Base-by-base conservation (phyloP, 257 asterid genomes). In the Capsicum baccatum region DNA sequence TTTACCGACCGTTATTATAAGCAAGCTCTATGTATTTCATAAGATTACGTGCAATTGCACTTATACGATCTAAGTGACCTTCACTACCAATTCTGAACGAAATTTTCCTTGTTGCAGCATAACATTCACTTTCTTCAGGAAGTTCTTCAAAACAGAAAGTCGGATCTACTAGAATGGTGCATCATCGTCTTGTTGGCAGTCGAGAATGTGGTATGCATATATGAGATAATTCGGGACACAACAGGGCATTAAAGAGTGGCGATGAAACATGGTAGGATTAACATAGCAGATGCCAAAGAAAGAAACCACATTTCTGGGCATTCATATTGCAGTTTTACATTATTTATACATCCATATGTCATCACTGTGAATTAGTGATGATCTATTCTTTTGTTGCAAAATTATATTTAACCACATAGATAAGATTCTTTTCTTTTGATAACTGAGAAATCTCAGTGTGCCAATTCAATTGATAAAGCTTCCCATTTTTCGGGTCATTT, bases 91-190 rank as follows among this genome's bases (percentile, higher is more conserved):
- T 14, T 85, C 35, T 85, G 80, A 88, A 37, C 3, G 83, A 37
- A 50, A 54, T 56, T 64, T 68, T 78, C 81, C n/a, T 57, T 17
- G 14, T 13, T 88, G 95, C 98, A 96, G 99, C 99, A 96, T 83
- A 96, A 96, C 91, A 95, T 96, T 79, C 98, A 96, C 90, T 96
- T 96, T 90, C 98, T 96, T 69, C 99, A 94, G 89, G 98, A 95
- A 91, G 98, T 93, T 83, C 98, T 96, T 64, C 99, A 94, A 86
- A 96, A 96, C 83, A 85, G 98, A 26, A 95, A 93, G 81, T 92
- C 98, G 0, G 97, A 96, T 90, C 88, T 94, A 74, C 95, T 96
- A 82, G 99, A 96, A 82, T 96, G 99, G 98, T 91, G 95, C 91
- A 94, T 96, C 87, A 94, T 96, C 47, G 90, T 94, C 71, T 89